Evolutionary conservation across 495 filamentous ascomycete genomes (phyloP).

Genomic region (Penicillium pancosmium): DNA sequence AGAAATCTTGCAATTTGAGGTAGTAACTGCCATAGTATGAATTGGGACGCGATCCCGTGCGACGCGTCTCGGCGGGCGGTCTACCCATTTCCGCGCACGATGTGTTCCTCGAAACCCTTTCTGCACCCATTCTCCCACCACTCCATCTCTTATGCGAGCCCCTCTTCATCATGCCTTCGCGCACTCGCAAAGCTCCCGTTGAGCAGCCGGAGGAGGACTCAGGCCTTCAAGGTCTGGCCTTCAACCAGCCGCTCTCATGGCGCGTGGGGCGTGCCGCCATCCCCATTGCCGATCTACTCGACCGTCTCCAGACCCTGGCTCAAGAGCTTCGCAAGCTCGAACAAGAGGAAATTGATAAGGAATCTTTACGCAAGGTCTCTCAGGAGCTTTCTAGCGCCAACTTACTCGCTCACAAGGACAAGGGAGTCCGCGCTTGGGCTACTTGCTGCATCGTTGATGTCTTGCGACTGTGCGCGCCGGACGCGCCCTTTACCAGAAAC

Average conservation of each 20-base stretch:
- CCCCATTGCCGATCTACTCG: conserved; percentile 76
- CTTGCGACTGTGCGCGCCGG: conserved; percentile 87
- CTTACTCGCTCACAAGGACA: conserved; percentile 86
- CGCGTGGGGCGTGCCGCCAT: conserved; percentile 85
- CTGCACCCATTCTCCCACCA: conserved; percentile 24
- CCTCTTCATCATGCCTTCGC: conserved; percentile 48
- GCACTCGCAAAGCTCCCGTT: conserved; percentile 49
- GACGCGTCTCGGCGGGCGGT: conserved; percentile 33
- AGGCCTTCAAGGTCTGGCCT: conserved; percentile 52
- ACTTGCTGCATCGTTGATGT: conserved; percentile 93
- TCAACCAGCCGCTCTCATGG: conserved; percentile 90
- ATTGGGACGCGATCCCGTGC: conserved; percentile 28
- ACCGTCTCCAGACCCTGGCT: conserved; percentile 75
- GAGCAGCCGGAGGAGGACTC: conserved; percentile 40
- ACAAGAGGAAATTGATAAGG: conserved; percentile 81
- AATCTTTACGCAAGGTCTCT: conserved; percentile 80
- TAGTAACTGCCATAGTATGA: background rate
- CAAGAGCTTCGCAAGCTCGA: conserved; percentile 85
- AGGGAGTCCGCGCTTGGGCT: conserved; percentile 85
- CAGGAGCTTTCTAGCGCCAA: conserved; percentile 85
- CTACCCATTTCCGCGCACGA: background rate
- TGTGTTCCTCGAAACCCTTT: conserved; percentile 17
- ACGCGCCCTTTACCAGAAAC: conserved; percentile 88
- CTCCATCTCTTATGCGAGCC: conserved; percentile 28
- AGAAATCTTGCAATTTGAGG: background rate